phyloP scores from a whole-genome alignment of 2,329 filamentous ascomycete species.

The Fusarium sp. region DNA sequence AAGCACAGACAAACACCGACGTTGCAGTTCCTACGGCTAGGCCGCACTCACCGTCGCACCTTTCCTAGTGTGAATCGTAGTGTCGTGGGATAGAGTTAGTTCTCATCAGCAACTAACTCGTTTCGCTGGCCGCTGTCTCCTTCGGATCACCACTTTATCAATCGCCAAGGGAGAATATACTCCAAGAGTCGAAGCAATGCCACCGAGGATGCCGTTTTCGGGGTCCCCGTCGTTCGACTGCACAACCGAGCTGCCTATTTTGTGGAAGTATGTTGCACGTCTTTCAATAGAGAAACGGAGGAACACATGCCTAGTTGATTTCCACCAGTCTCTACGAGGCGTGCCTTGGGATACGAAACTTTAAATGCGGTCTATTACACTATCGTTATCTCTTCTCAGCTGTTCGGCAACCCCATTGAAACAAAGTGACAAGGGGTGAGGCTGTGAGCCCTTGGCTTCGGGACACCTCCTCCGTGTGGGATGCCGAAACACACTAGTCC shows the following conservation, averaged over 20 bases:
- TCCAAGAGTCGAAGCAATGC: background rate
- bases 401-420: constrained; percentile 10
- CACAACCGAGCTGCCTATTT: constrained; percentile 17
- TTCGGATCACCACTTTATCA: background rate
- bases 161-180: background rate
- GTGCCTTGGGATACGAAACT: constrained; percentile 10
- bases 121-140: too few species aligned
- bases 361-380: constrained; percentile 8
- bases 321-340: constrained; percentile 22
- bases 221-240: background rate
- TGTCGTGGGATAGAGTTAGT: too few species aligned
- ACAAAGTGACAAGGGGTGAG: constrained; percentile 1
- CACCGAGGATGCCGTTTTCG: constrained; percentile 7
- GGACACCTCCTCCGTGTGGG: background rate
- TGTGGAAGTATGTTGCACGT: constrained; percentile 2
- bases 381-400: background rate
- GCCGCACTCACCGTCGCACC: too few species aligned
- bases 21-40: too few species aligned
- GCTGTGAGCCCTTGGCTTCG: background rate
- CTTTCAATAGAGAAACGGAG: background rate
- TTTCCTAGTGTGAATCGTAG: too few species aligned
- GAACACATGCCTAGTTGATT: constrained; percentile 2
- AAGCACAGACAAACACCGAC: too few species aligned
- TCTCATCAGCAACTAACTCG: too few species aligned
- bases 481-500: constrained; percentile 15